Evolutionary conservation across 768 basidiomycete species (phyloP).

Genomic region (Mrakia gelida): DNA sequence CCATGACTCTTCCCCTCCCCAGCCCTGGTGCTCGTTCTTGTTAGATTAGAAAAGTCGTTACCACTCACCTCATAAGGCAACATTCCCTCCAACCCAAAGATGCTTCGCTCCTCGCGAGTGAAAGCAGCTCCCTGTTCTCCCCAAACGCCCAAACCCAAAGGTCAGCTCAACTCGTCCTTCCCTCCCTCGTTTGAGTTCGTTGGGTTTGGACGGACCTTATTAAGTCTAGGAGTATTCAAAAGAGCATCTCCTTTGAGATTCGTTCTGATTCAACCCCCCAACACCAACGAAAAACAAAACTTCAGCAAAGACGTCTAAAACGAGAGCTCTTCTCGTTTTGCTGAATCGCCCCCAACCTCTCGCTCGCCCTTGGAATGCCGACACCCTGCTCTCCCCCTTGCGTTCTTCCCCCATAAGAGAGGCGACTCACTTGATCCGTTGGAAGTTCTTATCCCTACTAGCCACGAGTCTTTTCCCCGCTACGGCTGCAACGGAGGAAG

Average conservation of each 20-base stretch:
- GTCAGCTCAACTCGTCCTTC: neutral
- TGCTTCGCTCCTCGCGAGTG: conserved; percentile 60
- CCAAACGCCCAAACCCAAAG: neutral
- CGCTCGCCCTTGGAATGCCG: neutral
- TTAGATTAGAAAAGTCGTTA: too few species aligned
- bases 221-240: conserved; percentile 63
- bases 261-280: conserved; percentile 3
- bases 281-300: neutral
- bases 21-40: too few species aligned
- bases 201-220: conserved; percentile 50
- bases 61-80: conserved; percentile 46
- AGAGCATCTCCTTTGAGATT: conserved; percentile 59
- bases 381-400: neutral
- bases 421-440: conserved; percentile 23
- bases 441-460: conserved; percentile 26
- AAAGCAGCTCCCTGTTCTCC: conserved; percentile 69
- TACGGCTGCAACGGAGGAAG: neutral
- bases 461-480: neutral
- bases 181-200: neutral
- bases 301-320: neutral
- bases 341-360: too few species aligned
- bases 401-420: too few species aligned
- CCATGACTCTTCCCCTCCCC: too few species aligned
- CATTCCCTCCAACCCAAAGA: conserved; percentile 54
- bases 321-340: neutral